Evolutionary conservation across 2,329 filamentous ascomycete genomes (phyloP).

Genomic region (Penicillium sp.): DNA sequence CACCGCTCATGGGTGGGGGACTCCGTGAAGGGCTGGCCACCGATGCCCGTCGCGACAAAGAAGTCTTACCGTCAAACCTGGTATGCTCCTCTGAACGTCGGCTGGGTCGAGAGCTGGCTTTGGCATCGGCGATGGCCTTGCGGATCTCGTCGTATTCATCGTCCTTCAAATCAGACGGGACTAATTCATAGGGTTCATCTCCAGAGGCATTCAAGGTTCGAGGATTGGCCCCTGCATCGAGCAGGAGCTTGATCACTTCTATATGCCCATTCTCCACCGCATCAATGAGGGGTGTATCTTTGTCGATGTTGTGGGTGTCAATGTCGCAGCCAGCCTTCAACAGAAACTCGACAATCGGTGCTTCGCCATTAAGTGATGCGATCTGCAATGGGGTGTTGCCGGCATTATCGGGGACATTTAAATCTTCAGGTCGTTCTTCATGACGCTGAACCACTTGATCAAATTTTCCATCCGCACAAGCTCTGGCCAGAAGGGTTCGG

Average conservation of each 20-base stretch:
- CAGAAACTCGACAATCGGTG: conserved; percentile 82
- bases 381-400: conserved; percentile 96
- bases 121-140: conserved; percentile 63
- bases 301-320: conserved; percentile 73
- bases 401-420: conserved; percentile 88
- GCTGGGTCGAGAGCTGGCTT: conserved; percentile 52
- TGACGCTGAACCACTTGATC: conserved; percentile 73
- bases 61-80: conserved; percentile 34
- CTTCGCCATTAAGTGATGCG: conserved; percentile 80
- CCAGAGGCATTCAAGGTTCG: conserved; percentile 88
- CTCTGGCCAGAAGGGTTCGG: conserved; percentile 83
- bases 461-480: conserved; percentile 81
- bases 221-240: conserved; percentile 87
- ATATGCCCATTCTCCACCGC: conserved; percentile 94
- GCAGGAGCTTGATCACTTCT: conserved; percentile 78
- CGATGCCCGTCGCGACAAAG: conserved; percentile 44
- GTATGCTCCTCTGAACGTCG: conserved; percentile 45
- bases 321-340: conserved; percentile 81
- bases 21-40: conserved; percentile 46
- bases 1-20: conserved; percentile 35
- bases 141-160: conserved; percentile 72
- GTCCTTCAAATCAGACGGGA: conserved; percentile 69
- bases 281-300: conserved; percentile 91
- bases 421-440: conserved; percentile 76
- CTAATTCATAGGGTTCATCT: conserved; percentile 83